Conservation (phyloP, 2,329 filamentous ascomycete species). For the Diaporthe ampelina region DNA sequence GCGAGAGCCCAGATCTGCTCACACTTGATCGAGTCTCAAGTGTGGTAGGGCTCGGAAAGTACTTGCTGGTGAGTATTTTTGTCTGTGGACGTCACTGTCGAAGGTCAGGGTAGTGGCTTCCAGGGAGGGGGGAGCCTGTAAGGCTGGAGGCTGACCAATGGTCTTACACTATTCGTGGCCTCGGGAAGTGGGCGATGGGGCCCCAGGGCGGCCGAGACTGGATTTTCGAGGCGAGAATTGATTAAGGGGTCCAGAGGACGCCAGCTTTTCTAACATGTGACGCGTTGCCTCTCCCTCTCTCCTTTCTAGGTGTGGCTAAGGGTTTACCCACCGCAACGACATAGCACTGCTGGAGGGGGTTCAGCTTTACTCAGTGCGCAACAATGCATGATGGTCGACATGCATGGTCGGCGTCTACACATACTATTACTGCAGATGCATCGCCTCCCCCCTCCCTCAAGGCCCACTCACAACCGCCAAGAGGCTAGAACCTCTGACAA, state of each 20-base stretch:
- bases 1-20: background rate
- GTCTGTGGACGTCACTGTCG: background rate
- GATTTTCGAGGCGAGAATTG: conserved; percentile 6
- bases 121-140: background rate
- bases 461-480: conserved; percentile 1
- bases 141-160: conserved; percentile 36
- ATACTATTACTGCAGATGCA: background rate
- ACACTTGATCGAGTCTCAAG: background rate
- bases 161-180: conserved; percentile 32
- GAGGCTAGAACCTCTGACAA: background rate
- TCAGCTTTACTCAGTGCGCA: background rate
- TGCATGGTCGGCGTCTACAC: background rate
- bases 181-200: conserved; percentile 12
- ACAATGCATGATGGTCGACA: background rate
- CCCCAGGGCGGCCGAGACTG: background rate
- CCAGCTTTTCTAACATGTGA: background rate
- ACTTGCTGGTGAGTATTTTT: conserved; percentile 1
- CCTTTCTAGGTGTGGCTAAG: conserved; percentile 1
- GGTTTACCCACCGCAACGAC: background rate
- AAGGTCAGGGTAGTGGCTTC: background rate
- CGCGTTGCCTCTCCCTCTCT: background rate
- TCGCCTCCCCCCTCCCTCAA: background rate
- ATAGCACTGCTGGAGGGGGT: background rate
- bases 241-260: conserved; percentile 15
- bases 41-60: background rate